phyloP scores from a whole-genome alignment of 345 rosid species.

The Isatis tinctoria region DNA sequence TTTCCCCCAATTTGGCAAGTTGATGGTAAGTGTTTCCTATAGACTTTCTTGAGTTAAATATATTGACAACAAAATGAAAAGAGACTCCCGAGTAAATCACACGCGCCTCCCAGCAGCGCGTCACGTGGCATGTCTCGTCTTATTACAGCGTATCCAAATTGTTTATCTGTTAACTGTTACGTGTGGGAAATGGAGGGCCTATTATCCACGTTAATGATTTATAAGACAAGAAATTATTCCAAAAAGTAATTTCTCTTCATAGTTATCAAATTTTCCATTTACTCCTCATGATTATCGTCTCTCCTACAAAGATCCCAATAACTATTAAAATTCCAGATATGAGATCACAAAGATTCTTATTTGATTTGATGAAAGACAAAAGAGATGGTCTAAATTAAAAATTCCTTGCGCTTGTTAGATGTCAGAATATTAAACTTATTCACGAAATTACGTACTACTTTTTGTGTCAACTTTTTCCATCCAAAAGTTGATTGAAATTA shows the following conservation, averaged over 20 bases:
- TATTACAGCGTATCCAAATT: constrained; percentile 35
- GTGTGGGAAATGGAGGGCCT: constrained; percentile 21
- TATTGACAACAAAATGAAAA: neutral
- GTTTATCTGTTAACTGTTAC: constrained; percentile 32
- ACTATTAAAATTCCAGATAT: neutral
- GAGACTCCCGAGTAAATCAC: neutral
- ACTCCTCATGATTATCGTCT: neutral
- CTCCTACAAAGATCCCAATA: neutral
- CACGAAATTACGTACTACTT: constrained; percentile 17
- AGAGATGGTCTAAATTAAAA: constrained; percentile 29
- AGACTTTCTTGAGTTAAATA: neutral
- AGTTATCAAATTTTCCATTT: neutral
- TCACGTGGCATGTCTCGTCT: constrained; percentile 24
- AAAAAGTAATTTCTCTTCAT: neutral
- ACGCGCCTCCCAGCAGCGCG: constrained; percentile 27
- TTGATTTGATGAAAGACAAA: constrained; percentile 22
- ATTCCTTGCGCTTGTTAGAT: constrained; percentile 23
- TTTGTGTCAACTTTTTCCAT: constrained; percentile 13
- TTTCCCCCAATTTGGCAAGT: constrained; percentile 29
- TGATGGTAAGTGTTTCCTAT: constrained; percentile 6
- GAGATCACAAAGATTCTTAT: constrained; percentile 14
- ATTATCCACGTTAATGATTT: constrained; percentile 10
- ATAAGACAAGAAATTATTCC: neutral
- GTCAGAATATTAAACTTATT: constrained; percentile 27
- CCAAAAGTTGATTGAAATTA: constrained; percentile 7